Evolutionary conservation across 495 filamentous ascomycete species (phyloP).

Genomic region (Hyaloscypha bicolor): DNA sequence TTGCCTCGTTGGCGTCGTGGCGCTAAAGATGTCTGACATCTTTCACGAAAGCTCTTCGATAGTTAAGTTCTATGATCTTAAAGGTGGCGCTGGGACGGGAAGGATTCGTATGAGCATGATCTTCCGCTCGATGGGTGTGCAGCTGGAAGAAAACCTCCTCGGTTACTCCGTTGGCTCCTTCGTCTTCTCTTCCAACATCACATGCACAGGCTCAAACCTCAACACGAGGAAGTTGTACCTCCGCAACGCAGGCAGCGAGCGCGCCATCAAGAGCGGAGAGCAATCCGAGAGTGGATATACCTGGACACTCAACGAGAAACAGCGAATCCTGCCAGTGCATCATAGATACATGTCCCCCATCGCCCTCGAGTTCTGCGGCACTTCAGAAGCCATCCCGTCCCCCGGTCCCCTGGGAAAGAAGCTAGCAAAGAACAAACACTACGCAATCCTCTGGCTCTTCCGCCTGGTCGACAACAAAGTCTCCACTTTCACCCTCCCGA

Average conservation of each 20-base stretch:
- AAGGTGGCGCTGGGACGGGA: slow-evolving; percentile 15
- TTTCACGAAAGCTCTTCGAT: slow-evolving; percentile 16
- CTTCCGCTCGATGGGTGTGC: slow-evolving; percentile 15
- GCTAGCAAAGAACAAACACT: slow-evolving; percentile 11
- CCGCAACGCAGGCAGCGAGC: slow-evolving; percentile 2
- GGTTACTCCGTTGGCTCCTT: slow-evolving; percentile 15
- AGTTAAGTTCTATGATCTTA: slow-evolving; percentile 18
- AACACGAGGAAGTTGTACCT: slow-evolving; percentile 1
- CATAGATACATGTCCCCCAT: slow-evolving; percentile 10
- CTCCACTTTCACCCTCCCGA: slow-evolving; percentile 9
- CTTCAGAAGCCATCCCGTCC: neutral
- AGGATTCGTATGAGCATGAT: slow-evolving; percentile 17
- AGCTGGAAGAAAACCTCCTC: slow-evolving; percentile 13
- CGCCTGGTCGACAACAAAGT: slow-evolving; percentile 13
- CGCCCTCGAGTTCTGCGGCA: slow-evolving; percentile 13
- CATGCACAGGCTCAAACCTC: neutral
- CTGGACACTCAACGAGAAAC: neutral
- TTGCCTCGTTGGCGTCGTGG: slow-evolving; percentile 17
- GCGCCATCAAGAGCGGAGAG: slow-evolving; percentile 9
- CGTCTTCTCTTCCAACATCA: slow-evolving; percentile 4
- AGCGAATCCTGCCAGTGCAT: slow-evolving; percentile 10
- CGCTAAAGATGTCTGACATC: slow-evolving; percentile 13
- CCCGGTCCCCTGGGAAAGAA: neutral
- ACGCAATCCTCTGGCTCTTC: slow-evolving; percentile 17
- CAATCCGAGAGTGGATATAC: slow-evolving; percentile 1